Evolutionary conservation across 1,284 basidiomycete genomes (phyloP), one percentile per base, ranked within the genome.

Genomic region (Fomitopsis betulina): DNA sequence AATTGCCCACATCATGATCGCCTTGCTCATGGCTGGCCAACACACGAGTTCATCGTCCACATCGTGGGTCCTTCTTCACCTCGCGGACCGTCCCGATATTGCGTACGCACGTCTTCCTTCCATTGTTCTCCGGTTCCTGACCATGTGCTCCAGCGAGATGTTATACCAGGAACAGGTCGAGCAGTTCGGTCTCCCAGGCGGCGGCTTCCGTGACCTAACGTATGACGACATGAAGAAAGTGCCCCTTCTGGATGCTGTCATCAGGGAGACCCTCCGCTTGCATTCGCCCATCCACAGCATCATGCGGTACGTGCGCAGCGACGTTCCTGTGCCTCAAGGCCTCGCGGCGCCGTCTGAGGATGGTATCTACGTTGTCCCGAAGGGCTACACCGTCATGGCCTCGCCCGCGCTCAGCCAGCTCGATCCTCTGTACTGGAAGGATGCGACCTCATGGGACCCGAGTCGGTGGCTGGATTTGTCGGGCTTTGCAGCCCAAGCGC

Each of bases 1-100:
- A 73, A 91, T 99, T 62, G 94, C 97, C 0, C 96, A 98, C 70
- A 96, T 98, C 70, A 89, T 99, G 90, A 96, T 95, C 65, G 93
- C 94, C 21, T 81, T 96, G 50, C 85, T 96, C 62, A 96, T 96
- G 94, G 96, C 96, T 40, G 97, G 97, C 27, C 97, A 99, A 76
- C 97, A 99, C 77, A 99, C 97, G 0, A 93, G 90, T 65, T 96
- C 94, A 19, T 91, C 96, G 0, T 93, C 94, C 10, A 86, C 87
- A 25, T 88, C 93, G 5, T 99, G 97, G 97, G 75, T 89, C n/a
- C 79, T 99, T 40, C 83, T 98, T 52, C 93, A 97, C 67, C 75
- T 99, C 21, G 96, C 94, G n/a, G 77, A 84, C 63, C 81, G 87
- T 57, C 85, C 85, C 1, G 87, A 94, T 27, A 68, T 96, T 60